Conservation (phyloP, 1,139 yeast genomes). For the Blastobotrys malaysiensis region DNA sequence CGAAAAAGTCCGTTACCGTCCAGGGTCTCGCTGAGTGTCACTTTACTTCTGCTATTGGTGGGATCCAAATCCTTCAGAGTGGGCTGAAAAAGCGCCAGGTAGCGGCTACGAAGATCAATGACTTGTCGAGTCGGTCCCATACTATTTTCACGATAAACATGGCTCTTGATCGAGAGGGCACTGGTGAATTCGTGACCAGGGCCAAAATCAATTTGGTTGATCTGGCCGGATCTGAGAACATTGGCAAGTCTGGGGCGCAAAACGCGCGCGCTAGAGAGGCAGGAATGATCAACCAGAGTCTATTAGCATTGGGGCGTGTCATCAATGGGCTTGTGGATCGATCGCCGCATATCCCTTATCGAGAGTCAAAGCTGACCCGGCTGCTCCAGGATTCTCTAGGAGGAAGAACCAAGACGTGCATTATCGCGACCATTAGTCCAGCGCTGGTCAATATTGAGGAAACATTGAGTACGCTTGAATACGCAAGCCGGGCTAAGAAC, state of each 20-base stretch:
- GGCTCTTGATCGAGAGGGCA: conserved; percentile 34
- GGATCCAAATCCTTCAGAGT: conserved; percentile 41
- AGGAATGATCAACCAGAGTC: conserved; percentile 79
- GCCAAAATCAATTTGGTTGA: conserved; percentile 79
- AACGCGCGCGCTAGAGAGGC: conserved; percentile 82
- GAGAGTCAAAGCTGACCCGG: conserved; percentile 79
- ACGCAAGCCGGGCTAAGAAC: conserved; percentile 73
- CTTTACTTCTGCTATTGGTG: conserved; percentile 35
- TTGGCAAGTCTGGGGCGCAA: conserved; percentile 72
- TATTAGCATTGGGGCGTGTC: conserved; percentile 78
- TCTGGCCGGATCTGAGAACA: conserved; percentile 85
- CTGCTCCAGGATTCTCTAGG: conserved; percentile 78
- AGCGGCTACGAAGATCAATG: conserved; percentile 66
- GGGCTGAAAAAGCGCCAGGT: conserved; percentile 56
- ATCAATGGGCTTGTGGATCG: conserved; percentile 65
- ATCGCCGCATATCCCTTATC: conserved; percentile 68
- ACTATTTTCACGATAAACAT: conserved; percentile 66
- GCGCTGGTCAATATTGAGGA: conserved; percentile 70
- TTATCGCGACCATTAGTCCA: conserved; percentile 81
- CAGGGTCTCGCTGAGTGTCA: conserved; percentile 47
- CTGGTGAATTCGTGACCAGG: conserved; percentile 28
- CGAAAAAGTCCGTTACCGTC: conserved; percentile 35
- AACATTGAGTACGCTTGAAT: conserved; percentile 76
- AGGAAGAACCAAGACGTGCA: conserved; percentile 72
- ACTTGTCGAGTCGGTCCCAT: conserved; percentile 60